Evolutionary conservation across 768 basidiomycete species (phyloP).

Genomic region (Grammothele lineata): DNA sequence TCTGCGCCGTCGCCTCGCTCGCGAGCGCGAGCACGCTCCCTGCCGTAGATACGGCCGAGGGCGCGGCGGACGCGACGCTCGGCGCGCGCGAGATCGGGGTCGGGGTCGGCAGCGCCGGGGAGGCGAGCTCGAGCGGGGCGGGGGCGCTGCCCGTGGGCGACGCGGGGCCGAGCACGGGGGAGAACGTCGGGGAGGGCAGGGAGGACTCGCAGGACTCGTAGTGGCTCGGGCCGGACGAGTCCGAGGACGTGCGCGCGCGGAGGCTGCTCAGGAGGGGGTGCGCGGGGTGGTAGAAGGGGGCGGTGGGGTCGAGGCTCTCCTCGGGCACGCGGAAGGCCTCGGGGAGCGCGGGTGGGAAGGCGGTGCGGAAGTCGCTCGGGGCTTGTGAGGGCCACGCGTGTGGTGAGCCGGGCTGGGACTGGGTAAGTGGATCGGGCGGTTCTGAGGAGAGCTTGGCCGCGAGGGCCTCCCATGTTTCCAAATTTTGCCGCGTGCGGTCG

Average conservation of each 20-base stretch:
- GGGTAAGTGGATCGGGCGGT: no score
- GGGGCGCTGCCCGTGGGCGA: slow-evolving; percentile 9
- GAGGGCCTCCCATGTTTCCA: slow-evolving; percentile 62
- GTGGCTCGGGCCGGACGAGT: slow-evolving; percentile 18
- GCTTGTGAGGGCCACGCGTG: slow-evolving; percentile 27
- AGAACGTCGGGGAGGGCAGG: slow-evolving; percentile 18
- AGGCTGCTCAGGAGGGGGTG: slow-evolving; percentile 14
- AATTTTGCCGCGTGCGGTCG: slow-evolving; percentile 63
- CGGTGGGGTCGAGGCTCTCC: slow-evolving; percentile 17
- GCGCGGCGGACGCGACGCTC: slow-evolving; percentile 9
- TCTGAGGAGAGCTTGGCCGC: slow-evolving; percentile 29
- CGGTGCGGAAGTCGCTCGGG: slow-evolving; percentile 43
- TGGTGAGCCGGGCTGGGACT: no score
- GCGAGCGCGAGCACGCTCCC: slow-evolving; percentile 14
- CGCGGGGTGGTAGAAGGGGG: slow-evolving; percentile 16
- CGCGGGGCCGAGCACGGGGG: slow-evolving; percentile 6
- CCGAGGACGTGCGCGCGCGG: slow-evolving; percentile 16
- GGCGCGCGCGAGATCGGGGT: slow-evolving; percentile 7
- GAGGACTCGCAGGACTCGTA: slow-evolving; percentile 25
- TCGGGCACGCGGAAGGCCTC: slow-evolving; percentile 28
- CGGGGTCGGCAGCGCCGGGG: slow-evolving; percentile 4
- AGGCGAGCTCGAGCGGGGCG: slow-evolving; percentile 6
- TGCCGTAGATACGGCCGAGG: slow-evolving; percentile 17
- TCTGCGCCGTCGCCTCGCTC: slow-evolving; percentile 35
- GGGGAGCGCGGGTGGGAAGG: slow-evolving; percentile 57